A percentile compares a stretch with the other conserved stretches of the same genome.
Conservation (phyloP, 352 stramenopile genomes). For the Pythium graminicola region DNA sequence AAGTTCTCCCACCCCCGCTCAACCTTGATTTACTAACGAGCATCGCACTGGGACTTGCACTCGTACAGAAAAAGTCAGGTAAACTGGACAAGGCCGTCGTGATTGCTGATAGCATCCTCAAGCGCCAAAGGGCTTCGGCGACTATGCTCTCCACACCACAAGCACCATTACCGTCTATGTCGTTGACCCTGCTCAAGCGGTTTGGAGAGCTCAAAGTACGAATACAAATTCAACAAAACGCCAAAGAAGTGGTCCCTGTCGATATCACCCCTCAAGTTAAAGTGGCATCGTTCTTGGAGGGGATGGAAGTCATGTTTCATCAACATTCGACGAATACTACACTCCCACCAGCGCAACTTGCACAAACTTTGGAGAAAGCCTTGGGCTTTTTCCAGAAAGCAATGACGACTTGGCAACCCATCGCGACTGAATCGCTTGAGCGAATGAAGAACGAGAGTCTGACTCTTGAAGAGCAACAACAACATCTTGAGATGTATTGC, state of each 20-base stretch:
- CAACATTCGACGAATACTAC: neutral
- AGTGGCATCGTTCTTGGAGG: conserved; percentile 46
- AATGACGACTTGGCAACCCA: conserved; percentile 38
- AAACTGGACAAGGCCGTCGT: conserved; percentile 42
- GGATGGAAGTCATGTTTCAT: conserved; percentile 30
- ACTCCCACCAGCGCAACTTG: conserved; percentile 19
- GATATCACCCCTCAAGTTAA: conserved; percentile 37
- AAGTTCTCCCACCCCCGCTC: conserved; percentile 19
- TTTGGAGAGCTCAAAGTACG: conserved; percentile 65
- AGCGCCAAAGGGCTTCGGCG: conserved; percentile 28
- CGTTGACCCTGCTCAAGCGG: conserved; percentile 41
- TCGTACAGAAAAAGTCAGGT: conserved; percentile 39
- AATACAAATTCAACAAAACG: conserved; percentile 58
- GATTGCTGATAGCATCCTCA: conserved; percentile 52
- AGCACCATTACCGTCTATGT: conserved; percentile 3
- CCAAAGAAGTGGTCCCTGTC: conserved; percentile 48
- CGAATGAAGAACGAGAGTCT: conserved; percentile 21
- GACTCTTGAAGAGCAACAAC: conserved; percentile 45
- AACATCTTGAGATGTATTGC: conserved; percentile 51
- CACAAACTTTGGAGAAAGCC: conserved; percentile 40
- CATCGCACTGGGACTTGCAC: conserved; percentile 44
- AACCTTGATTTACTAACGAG: conserved; percentile 46
- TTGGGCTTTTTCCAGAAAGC: conserved; percentile 54
- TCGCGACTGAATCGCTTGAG: conserved; percentile 28
- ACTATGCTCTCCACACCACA: neutral